Evolutionary conservation across 2,329 filamentous ascomycete species (phyloP), one percentile per base, ranked within the genome.

Genomic region (Pseudogymnoascus sp.): DNA sequence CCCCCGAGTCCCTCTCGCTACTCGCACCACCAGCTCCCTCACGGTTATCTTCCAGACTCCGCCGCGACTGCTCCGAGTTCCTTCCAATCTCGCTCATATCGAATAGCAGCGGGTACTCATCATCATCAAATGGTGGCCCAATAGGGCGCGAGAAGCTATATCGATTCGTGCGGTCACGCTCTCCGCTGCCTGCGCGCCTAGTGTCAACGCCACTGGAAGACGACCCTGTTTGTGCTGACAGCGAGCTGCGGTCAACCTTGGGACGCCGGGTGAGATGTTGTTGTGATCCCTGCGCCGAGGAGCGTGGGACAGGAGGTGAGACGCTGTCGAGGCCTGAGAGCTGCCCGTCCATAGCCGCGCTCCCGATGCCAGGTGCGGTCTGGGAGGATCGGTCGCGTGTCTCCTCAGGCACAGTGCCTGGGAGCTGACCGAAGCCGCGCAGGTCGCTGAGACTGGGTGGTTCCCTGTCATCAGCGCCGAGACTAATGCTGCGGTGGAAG

Each of bases 31-130:
- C 62, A 3, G 38, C 64, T 30, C 65, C 66, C 33, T 63, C 67
- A 59, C 68, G 71, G 1, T 72, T 74, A 64, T 86, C 83, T 65
- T 87, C 84, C 6, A 86, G 71, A 66, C 82, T 86, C 64, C 81
- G 78, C 64, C 83, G 76, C 47, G 80, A 79, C 37, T 58, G 57
- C 35, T 58, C 57, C 20, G 35, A 38, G 50, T 74, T 68, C 15
- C 81, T 77, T 66, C 85, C 84, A 69, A 89, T 82, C 71, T 90
- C 87, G 36, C 85, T 88, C 78, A 90, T 84, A 64, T 87, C 85
- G 71, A 90, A 90, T 8, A 90, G 77, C 8, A 90, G 72, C 0
- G 85, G 85, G 25, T 58, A 58, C 68, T 90, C 87, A 60, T 89
- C 87, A 63, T 88, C 85, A 22, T 77, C 73, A 37, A 38, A 38